Evolutionary conservation across 208 protist species (phyloP).

Genomic region (Leishmania braziliensis): DNA sequence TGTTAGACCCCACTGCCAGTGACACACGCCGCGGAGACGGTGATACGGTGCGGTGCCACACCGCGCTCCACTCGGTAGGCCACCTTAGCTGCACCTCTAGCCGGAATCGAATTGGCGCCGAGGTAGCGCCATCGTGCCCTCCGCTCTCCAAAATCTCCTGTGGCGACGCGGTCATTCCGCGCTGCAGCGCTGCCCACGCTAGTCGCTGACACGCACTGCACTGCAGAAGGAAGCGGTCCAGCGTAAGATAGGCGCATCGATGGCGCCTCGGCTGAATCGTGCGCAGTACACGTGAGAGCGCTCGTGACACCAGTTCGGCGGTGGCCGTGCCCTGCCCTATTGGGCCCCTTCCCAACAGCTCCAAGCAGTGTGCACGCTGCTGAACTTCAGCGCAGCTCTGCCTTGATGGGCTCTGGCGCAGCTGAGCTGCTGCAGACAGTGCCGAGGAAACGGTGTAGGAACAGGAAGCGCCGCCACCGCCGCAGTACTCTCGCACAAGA

Average conservation of each 20-base stretch:
- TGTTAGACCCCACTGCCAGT: neutral
- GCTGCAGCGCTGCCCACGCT: conserved; percentile 9
- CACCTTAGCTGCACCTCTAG: conserved; percentile 23
- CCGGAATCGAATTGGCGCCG: conserved; percentile 3
- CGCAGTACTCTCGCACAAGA: conserved; percentile 16
- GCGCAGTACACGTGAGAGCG: conserved; percentile 9
- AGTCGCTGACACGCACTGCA: conserved; percentile 3
- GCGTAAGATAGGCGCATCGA: conserved; percentile 19
- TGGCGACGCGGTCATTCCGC: neutral
- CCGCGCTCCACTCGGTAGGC: conserved; percentile 16
- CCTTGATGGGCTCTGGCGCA: neutral
- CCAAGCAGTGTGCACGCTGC: neutral
- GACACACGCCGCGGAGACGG: neutral
- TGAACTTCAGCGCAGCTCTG: neutral
- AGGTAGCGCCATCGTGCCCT: neutral
- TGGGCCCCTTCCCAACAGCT: neutral
- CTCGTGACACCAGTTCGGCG: neutral
- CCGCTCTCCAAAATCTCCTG: neutral
- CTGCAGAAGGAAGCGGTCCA: conserved; percentile 12
- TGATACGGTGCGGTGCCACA: conserved; percentile 5
- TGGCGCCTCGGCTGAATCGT: neutral
- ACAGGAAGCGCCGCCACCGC: conserved; percentile 12
- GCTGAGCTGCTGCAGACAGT: neutral
- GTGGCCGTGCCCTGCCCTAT: neutral
- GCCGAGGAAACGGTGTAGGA: conserved; percentile 9